A percentile compares a stretch with the other conserved stretches of the same genome.
Conservation (phyloP, 2,329 filamentous ascomycete genomes). For the Cercospora janseana region DNA sequence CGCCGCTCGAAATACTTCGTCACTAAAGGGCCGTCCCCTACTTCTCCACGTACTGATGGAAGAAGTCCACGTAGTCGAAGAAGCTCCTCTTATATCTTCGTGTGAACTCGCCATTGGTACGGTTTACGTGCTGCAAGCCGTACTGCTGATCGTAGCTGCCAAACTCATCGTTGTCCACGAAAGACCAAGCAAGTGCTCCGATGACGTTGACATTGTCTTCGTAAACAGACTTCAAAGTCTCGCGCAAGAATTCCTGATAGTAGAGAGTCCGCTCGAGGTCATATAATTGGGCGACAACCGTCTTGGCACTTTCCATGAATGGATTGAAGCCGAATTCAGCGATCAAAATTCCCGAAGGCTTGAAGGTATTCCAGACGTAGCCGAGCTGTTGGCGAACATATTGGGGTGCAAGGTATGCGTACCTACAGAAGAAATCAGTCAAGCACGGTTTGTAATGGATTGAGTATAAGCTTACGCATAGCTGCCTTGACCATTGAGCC, state of each 20-base stretch:
- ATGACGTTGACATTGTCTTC: constrained; percentile 40
- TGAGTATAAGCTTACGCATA: constrained; percentile 10
- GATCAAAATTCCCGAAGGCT: constrained; percentile 41
- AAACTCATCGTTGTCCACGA: constrained; percentile 41
- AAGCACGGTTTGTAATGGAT: not conserved
- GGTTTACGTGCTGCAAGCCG: constrained; percentile 43
- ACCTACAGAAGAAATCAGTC: constrained; percentile 7
- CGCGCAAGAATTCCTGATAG: constrained; percentile 38
- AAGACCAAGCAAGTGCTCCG: constrained; percentile 40
- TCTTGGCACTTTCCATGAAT: constrained; percentile 46
- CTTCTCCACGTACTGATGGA: constrained; percentile 31
- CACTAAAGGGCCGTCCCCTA: too few relatives aligned
- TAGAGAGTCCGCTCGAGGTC: constrained; percentile 37
- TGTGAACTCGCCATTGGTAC: constrained; percentile 39
- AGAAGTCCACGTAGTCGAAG: constrained; percentile 40
- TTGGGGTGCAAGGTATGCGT: constrained; percentile 54
- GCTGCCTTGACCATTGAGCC: constrained; percentile 28
- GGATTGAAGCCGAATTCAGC: constrained; percentile 44
- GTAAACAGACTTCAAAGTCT: constrained; percentile 37
- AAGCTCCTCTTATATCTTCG: constrained; percentile 41
- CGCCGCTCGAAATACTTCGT: too few relatives aligned
- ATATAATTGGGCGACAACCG: constrained; percentile 48
- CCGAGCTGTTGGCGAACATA: constrained; percentile 57
- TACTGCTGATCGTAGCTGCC: constrained; percentile 37
- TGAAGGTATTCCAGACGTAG: constrained; percentile 61